Evolutionary conservation across 2,329 filamentous ascomycete species (phyloP).

Genomic region (Cytospora piceicola): DNA sequence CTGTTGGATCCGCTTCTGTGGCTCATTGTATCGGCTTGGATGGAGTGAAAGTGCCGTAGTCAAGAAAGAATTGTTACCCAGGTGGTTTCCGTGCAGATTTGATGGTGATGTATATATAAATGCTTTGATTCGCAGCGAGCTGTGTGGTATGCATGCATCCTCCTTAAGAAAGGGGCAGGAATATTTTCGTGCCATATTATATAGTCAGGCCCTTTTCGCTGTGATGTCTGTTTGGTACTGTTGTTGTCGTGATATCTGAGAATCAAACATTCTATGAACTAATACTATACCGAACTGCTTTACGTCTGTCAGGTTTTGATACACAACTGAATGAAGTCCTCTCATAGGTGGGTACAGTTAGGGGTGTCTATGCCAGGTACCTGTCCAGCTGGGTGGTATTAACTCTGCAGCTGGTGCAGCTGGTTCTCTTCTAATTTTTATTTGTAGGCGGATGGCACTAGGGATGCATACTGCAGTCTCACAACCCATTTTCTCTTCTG

Average conservation of each 20-base stretch:
- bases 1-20: not conserved
- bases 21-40: not conserved
- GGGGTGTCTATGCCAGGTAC: no score
- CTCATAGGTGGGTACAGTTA: not conserved
- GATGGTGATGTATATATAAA: not conserved
- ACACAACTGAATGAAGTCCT: not conserved
- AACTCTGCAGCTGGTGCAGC: no score
- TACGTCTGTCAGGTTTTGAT: not conserved
- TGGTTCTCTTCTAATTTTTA: no score
- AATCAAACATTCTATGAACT: not conserved
- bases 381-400: no score
- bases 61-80: no score
- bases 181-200: not conserved
- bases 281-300: constrained; percentile 5
- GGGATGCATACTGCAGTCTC: no score
- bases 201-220: not conserved
- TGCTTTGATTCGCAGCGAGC: not conserved
- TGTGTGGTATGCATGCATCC: not conserved
- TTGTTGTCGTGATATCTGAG: not conserved
- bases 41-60: no score
- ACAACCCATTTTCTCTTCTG: no score
- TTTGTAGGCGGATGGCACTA: no score
- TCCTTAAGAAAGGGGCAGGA: not conserved
- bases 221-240: not conserved
- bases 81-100: not conserved